Evolutionary conservation across 768 basidiomycete genomes (phyloP).

Genomic region (Hirschioporus abietinus): DNA sequence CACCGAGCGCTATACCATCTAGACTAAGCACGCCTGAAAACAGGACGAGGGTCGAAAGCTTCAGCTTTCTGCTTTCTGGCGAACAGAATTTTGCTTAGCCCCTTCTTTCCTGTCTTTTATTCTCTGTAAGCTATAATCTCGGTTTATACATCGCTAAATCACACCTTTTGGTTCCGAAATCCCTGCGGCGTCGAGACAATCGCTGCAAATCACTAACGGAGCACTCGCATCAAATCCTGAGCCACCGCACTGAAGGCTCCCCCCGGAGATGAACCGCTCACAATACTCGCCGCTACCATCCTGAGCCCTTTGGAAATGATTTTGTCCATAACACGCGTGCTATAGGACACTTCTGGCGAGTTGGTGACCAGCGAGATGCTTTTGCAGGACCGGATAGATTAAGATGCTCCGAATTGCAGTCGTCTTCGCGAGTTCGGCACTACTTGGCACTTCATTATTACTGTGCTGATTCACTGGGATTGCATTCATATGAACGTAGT

Average conservation of each 20-base stretch:
- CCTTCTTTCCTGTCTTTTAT: conserved; percentile 29
- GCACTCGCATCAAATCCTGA: neutral
- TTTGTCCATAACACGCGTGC: neutral
- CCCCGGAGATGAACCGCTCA: neutral
- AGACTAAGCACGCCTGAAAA: neutral
- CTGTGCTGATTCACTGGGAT: no score
- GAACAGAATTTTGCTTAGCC: conserved; percentile 48
- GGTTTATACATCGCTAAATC: neutral
- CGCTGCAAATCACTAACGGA: neutral
- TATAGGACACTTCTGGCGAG: no score
- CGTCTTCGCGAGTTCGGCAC: no score
- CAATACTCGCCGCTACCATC: neutral
- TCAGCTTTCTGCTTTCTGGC: conserved; percentile 3
- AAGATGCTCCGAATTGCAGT: no score
- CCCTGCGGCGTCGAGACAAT: neutral
- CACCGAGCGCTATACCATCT: neutral
- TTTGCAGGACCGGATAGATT: no score
- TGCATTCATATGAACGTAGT: no score
- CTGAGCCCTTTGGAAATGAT: neutral
- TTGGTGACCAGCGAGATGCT: neutral
- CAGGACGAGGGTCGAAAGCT: neutral
- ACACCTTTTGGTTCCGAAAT: neutral
- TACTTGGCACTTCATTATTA: no score
- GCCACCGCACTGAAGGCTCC: neutral
- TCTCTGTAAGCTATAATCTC: neutral